phyloP scores from a whole-genome alignment of 129 eudicot species.

The Logfia minima region DNA sequence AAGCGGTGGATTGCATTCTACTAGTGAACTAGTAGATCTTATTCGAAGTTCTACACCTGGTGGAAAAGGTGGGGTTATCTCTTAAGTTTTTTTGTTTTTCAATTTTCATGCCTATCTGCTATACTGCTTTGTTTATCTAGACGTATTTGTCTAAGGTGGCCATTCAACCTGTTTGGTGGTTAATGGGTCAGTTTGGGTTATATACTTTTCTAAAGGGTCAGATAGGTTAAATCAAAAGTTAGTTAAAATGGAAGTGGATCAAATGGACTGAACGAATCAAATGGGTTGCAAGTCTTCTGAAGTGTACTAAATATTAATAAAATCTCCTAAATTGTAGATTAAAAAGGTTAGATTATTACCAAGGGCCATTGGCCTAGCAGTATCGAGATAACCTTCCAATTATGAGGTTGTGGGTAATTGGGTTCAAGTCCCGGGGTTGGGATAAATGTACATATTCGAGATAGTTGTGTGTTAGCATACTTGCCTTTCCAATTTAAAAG shows the following conservation, averaged over 20 bases:
- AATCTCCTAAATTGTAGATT: not conserved
- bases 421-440: too few species aligned
- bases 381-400: too few species aligned
- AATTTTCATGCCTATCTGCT: slow-evolving; percentile 4
- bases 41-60: slow-evolving; percentile 57
- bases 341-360: not conserved
- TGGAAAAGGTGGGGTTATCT: slow-evolving; percentile 53
- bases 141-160: slow-evolving; percentile 4
- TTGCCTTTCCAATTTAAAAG: too few species aligned
- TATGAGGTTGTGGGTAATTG: too few species aligned
- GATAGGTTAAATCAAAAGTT: not conserved
- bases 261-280: not conserved
- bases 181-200: not conserved
- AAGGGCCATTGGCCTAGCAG: too few species aligned
- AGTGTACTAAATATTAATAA: too few species aligned
- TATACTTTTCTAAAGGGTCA: not conserved
- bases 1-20: slow-evolving; percentile 85
- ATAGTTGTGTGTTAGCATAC: too few species aligned
- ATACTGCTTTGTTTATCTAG: slow-evolving; percentile 2
- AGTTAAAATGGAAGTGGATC: not conserved
- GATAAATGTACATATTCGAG: too few species aligned
- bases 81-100: not conserved
- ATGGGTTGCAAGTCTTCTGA: not conserved
- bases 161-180: not conserved
- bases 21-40: slow-evolving; percentile 67